Base-by-base conservation (phyloP, 1,284 basidiomycete species). In the Amylostereum areolatum region DNA sequence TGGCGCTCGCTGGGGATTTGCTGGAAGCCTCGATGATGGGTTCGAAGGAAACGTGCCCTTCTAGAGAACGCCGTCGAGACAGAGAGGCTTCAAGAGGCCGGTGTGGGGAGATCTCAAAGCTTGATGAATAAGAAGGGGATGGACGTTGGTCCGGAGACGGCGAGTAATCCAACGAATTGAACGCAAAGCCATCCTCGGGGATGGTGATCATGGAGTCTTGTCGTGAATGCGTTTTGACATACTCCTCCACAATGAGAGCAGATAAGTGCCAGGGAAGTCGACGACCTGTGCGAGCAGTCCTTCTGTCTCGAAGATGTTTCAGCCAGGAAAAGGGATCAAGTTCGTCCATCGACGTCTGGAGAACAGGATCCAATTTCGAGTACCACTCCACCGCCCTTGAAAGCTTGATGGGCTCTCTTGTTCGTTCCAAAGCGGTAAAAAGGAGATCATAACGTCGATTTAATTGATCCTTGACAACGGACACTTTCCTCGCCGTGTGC, bases 321-420 rank as follows among this genome's bases (percentile, higher is more conserved):
- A 86, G 62, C 86, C 84, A 89, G 4, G 80, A 80, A 47, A 83
- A 69, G 10, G 85, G 83, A 58, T 89, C 85, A 2, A 74, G 71
- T 47, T 73, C 74, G 50, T 81, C 80, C 25, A 89, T 60, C 32
- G 75, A 70, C 9, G 67, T 60, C 51, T 70, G 77, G 9, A 76
- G 62, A 18, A 68, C 58, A 4, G 63, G 57, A 30, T 76, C 73
- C 51, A 80, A 76, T 30, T 66, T 62, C 30, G 67, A 62, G 54
- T 80, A 78, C 86, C 86, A 89, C 34, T 74, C 76, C 37, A 71
- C 71, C 25, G 81, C 71, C 40, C 72, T 68, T 8, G 69, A 62
- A 9, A 79, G 67, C 55, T 77, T 80, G 42, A 80, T 57, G 7
- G 65, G 63, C 6, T 59, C 55, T 5, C 59, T 46, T 1, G 61